Evolutionary conservation across 805 yeast species (phyloP), one percentile per base, ranked within the genome.

Genomic region (Metschnikowia vanudenii): DNA sequence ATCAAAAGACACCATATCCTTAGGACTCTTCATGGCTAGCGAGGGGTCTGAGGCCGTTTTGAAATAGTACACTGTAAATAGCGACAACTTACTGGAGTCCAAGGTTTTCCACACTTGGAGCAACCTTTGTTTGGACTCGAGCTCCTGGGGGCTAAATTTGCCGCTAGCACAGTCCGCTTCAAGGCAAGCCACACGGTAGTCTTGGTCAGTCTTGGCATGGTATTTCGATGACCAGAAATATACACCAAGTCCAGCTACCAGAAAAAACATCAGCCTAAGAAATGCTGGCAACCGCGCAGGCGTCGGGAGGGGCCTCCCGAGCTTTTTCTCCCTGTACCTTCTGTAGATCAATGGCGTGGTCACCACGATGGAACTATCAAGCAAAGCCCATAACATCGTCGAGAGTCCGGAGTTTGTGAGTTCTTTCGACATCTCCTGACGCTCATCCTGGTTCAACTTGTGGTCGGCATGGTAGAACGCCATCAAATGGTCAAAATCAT

Each of bases 21-120:
- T 65, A 5, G 90, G 90, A 56, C 84, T 84, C 45, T 76, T 76
- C 53, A 84, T 63, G 32, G 77, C 68, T 40, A 71, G 70, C 17
- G 69, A 71, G 0, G 84, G 81, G 53, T 83, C 77, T 14, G 69
- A 69, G 32, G 73, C 67, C 0, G 86, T 75, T 48, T 71, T 62
- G 39, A 70, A 65, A 59, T 77, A 84, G 60, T 84, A 84, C 19
- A 72, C 81, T 45, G 58, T 68, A 52, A 70, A 72, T 24, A 59
- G 65, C 1, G 70, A 56, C 67, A 73, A 58, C 39, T 65, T 60
- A 41, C 55, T 57, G 47, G 69, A 62, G 41, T 61, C 52, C 62
- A 71, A 61, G 12, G 68, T 41, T 48, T 61, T 60, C 76, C 76
- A 72, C 14, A 62, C 70, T 7, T 52, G 49, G 34, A 54, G 50